phyloP scores from a whole-genome alignment of 1,139 yeast species.

The Pichia sp. region DNA sequence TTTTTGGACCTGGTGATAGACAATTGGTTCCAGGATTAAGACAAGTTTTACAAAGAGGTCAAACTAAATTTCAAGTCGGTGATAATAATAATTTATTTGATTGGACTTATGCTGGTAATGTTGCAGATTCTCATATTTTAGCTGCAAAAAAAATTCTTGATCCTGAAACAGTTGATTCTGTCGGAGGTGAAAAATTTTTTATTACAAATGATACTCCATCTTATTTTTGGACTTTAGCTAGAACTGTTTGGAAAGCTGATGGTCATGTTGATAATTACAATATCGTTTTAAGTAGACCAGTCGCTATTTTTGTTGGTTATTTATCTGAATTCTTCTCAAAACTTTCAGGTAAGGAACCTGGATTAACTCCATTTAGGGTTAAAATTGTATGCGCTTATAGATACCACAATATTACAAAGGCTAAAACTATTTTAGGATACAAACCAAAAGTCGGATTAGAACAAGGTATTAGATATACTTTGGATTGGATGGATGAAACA shows the following conservation, averaged over 20 bases:
- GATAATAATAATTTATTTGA: conserved; percentile 90
- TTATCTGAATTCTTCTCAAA: conserved; percentile 68
- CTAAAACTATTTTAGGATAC: conserved; percentile 71
- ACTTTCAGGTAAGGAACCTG: conserved; percentile 75
- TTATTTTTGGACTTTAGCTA: conserved; percentile 94
- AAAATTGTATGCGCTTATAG: conserved; percentile 90
- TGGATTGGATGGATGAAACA: conserved; percentile 84
- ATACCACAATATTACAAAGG: conserved; percentile 87
- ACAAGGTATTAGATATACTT: conserved; percentile 72
- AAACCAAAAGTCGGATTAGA: conserved; percentile 75
- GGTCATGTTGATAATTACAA: conserved; percentile 70
- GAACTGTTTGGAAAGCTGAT: conserved; percentile 96
- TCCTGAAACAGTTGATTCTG: conserved; percentile 35
- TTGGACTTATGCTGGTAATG: conserved; percentile 99
- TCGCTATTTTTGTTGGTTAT: conserved; percentile 78
- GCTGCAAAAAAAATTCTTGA: conserved; percentile 72
- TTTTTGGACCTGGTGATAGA: conserved; percentile 97
- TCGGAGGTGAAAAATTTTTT: conserved; percentile 85
- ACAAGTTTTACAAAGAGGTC: conserved; percentile 75
- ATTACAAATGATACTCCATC: conserved; percentile 92
- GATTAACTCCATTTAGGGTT: conserved; percentile 94
- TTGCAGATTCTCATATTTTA: conserved; percentile 91
- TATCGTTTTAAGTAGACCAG: conserved; percentile 61
- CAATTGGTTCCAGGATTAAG: conserved; percentile 92
- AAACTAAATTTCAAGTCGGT: conserved; percentile 88